Conservation (phyloP, 169 alveolate genomes). For the Plasmodium yoelii region DNA sequence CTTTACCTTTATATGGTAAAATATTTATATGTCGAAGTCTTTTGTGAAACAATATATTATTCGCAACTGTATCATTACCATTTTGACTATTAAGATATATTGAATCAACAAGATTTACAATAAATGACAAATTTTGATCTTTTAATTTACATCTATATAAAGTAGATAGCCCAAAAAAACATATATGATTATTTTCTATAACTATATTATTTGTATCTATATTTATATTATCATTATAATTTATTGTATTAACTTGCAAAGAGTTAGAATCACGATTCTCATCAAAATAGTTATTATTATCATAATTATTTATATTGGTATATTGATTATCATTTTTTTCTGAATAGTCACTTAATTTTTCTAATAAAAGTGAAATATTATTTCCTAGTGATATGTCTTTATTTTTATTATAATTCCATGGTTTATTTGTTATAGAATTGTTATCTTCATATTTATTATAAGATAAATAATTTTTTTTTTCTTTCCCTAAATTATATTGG, state of each 20-base stretch:
- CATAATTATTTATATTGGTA: neutral
- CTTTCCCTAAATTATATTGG: conserved; percentile 3
- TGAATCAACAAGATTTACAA: conserved; percentile 33
- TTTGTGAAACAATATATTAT: conserved; percentile 65
- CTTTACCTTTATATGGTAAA: conserved; percentile 58
- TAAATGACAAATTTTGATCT: conserved; percentile 45
- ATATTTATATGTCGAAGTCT: conserved; percentile 66
- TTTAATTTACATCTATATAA: conserved; percentile 47
- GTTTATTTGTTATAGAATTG: neutral
- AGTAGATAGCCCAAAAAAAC: conserved; percentile 43
- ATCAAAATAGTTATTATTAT: neutral
- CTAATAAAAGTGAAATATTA: conserved; percentile 53
- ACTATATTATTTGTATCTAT: conserved; percentile 55
- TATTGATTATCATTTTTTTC: conserved; percentile 22
- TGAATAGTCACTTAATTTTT: conserved; percentile 48
- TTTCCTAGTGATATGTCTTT: conserved; percentile 35
- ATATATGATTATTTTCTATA: conserved; percentile 36
- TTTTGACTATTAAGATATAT: conserved; percentile 43
- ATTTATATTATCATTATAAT: conserved; percentile 58
- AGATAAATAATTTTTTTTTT: neutral
- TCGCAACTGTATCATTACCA: conserved; percentile 65
- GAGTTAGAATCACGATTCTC: neutral
- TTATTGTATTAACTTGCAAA: conserved; percentile 36
- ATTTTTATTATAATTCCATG: neutral
- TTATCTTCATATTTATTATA: neutral